Evolutionary conservation across 75 land plant genomes (phyloP).

Genomic region (Picea glauca): DNA sequence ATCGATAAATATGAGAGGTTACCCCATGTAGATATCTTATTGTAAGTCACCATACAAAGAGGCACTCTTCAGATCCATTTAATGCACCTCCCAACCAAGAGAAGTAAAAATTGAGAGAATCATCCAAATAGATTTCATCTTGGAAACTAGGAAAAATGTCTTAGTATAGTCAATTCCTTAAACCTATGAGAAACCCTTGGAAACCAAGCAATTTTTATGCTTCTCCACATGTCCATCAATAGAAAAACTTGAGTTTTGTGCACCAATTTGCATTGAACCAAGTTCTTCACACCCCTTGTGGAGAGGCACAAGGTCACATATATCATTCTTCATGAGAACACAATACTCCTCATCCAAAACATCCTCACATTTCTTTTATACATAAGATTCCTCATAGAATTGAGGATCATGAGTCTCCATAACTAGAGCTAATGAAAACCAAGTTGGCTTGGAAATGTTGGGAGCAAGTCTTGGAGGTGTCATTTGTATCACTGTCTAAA

Average conservation of each 20-base stretch:
- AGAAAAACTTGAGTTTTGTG: background rate
- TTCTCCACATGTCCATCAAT: background rate
- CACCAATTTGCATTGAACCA: background rate
- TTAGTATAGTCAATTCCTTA: slow-evolving; percentile 1
- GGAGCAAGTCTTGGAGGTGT: background rate
- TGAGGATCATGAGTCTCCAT: background rate
- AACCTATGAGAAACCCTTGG: background rate
- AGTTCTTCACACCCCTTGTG: background rate
- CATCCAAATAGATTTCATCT: background rate
- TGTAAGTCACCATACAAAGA: background rate
- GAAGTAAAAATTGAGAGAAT: background rate
- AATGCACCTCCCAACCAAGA: background rate
- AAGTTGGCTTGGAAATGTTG: background rate
- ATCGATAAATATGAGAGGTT: background rate
- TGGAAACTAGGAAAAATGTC: background rate
- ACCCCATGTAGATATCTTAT: background rate
- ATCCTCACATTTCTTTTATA: background rate
- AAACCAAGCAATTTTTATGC: background rate
- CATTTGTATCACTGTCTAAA: background rate
- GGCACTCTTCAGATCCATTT: background rate
- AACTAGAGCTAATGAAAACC: background rate
- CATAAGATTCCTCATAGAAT: background rate
- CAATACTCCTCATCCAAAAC: background rate
- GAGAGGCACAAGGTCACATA: background rate
- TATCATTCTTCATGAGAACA: background rate